Conservation (phyloP, 257 asterid genomes). For the Fraxinus anomala region DNA sequence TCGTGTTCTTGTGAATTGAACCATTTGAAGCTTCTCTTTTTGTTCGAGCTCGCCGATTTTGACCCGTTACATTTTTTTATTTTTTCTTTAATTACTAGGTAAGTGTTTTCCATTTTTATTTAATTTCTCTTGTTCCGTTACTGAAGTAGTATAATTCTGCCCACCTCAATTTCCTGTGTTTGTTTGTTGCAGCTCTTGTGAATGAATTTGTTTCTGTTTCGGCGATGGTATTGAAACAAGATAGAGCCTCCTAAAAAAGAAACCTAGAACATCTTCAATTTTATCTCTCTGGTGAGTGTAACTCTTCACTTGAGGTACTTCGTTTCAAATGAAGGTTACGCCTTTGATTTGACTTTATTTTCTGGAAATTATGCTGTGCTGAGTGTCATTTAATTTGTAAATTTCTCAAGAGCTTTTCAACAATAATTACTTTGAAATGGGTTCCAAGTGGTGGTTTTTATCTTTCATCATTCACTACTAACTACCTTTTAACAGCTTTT, state of each 20-base stretch:
- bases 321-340: background rate
- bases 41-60: constrained; percentile 11
- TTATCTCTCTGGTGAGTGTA: constrained; percentile 5
- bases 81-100: constrained; percentile 19
- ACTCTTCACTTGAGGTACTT: constrained; percentile 10
- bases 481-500: background rate
- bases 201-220: constrained; percentile 15
- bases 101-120: constrained; percentile 19
- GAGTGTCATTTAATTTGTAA: background rate
- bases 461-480: background rate
- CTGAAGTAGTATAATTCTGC: background rate
- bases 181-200: constrained; percentile 1
- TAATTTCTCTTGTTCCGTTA: constrained; percentile 6
- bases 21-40: constrained; percentile 18
- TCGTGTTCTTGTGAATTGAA: background rate
- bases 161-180: background rate
- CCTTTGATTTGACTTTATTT: background rate
- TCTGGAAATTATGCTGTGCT: background rate
- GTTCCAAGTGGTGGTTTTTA: background rate
- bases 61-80: background rate
- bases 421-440: background rate
- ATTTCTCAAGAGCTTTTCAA: background rate
- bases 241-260: background rate
- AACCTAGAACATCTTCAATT: background rate
- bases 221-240: constrained; percentile 1